phyloP scores from a whole-genome alignment of 208 protist species.

The Trypanosoma mega region DNA sequence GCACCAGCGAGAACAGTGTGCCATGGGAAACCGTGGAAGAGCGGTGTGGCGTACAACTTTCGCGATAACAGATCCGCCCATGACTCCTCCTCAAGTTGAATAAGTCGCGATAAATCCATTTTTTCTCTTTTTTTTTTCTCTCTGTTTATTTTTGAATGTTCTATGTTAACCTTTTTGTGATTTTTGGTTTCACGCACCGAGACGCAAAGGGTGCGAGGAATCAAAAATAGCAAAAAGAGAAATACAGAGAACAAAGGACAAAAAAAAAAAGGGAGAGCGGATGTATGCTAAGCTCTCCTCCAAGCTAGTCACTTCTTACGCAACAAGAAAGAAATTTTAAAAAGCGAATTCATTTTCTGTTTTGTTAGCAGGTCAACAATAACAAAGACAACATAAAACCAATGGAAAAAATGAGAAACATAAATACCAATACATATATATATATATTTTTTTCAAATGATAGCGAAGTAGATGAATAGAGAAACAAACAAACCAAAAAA shows the following conservation, averaged over 20 bases:
- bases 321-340: no score
- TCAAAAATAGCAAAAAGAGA: no score
- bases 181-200: no score
- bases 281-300: no score
- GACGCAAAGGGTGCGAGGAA: no score
- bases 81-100: conserved; percentile 50
- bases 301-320: no score
- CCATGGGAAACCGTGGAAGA: conserved; percentile 78
- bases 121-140: not conserved
- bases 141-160: no score
- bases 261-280: no score
- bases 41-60: conserved; percentile 53
- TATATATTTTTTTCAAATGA: not conserved
- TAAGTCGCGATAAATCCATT: conserved; percentile 20
- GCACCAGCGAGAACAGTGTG: conserved; percentile 37
- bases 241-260: no score
- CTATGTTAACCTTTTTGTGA: no score
- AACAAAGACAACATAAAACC: not conserved
- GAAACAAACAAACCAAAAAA: not conserved
- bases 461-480: not conserved
- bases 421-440: conserved; percentile 1
- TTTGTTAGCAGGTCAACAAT: not conserved
- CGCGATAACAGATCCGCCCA: conserved; percentile 40
- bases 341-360: not conserved
- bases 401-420: no score